Evolutionary conservation across 768 basidiomycete species (phyloP).

Genomic region (Boletus sensibilis): DNA sequence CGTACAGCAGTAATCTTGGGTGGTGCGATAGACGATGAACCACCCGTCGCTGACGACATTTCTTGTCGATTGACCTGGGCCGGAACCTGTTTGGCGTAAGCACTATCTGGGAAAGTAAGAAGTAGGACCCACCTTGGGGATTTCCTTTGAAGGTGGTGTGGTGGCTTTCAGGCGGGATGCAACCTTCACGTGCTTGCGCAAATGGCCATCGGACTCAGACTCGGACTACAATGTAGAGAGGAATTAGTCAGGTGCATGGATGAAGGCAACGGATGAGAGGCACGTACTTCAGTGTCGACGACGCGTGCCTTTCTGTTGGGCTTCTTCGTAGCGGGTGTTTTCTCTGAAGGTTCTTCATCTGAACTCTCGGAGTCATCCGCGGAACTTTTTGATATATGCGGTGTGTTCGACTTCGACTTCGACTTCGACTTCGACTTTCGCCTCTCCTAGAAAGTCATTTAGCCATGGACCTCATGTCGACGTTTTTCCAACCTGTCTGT

Average conservation of each 20-base stretch:
- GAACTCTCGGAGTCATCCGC: constrained; percentile 11
- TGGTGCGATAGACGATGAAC: constrained; percentile 6
- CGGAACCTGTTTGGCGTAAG: constrained; percentile 6
- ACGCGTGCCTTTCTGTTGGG: constrained; percentile 2
- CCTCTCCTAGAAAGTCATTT: constrained; percentile 14
- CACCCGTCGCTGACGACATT: background rate
- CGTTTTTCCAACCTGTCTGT: constrained; percentile 14
- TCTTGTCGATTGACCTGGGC: constrained; percentile 11
- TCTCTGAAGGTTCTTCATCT: background rate
- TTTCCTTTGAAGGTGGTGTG: background rate
- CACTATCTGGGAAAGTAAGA: background rate
- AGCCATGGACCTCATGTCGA: background rate
- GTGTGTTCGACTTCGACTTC: constrained; percentile 11
- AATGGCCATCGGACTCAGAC: constrained; percentile 8
- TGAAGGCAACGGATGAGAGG: background rate
- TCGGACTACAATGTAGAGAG: constrained; percentile 15
- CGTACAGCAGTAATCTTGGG: constrained; percentile 18
- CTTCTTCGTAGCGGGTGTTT: background rate
- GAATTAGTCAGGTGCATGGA: background rate
- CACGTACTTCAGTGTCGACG: constrained; percentile 15
- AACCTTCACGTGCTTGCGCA: background rate
- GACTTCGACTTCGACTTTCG: constrained; percentile 15
- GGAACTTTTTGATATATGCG: constrained; percentile 8
- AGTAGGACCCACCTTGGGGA: constrained; percentile 12
- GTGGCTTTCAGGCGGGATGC: constrained; percentile 1